Conservation (phyloP, 495 filamentous ascomycete genomes). For the Penicillium cosmopolitanum region DNA sequence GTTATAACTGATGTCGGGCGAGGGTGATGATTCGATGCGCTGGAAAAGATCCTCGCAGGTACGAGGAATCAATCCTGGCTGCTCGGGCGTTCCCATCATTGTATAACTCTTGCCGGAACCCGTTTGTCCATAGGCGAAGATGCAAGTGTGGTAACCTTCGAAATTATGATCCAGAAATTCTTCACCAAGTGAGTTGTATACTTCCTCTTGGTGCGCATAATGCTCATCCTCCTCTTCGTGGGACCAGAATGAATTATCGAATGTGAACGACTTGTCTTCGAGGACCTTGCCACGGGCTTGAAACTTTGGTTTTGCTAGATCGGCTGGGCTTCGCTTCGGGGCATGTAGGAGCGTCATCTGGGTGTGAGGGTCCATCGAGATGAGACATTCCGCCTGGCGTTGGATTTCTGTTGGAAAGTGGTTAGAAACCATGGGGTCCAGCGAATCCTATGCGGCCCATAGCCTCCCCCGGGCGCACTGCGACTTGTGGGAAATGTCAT, state of each 20-base stretch:
- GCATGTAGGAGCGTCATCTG: constrained; percentile 74
- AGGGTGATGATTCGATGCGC: constrained; percentile 82
- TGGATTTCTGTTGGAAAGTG: constrained; percentile 65
- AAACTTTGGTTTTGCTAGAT: constrained; percentile 67
- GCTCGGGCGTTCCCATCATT: constrained; percentile 93
- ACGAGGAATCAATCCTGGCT: constrained; percentile 92
- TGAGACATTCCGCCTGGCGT: constrained; percentile 78
- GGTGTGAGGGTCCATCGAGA: constrained; percentile 83
- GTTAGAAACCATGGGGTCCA: constrained; percentile 4
- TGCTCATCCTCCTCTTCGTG: constrained; percentile 73
- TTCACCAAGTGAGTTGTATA: constrained; percentile 93
- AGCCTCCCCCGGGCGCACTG: not conserved
- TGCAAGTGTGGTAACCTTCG: constrained; percentile 98
- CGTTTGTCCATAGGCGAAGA: constrained; percentile 98
- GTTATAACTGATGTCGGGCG: constrained; percentile 89
- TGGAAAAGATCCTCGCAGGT: constrained; percentile 97
- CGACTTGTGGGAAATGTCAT: constrained; percentile 2
- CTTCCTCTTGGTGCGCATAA: constrained; percentile 85
- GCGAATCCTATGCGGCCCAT: not conserved
- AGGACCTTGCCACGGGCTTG: constrained; percentile 71
- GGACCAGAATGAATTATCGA: constrained; percentile 98
- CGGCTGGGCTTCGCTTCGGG: constrained; percentile 63
- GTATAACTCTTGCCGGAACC: constrained; percentile 98
- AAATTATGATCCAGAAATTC: constrained; percentile 99
- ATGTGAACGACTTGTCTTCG: constrained; percentile 90